Base-by-base conservation (phyloP, 2,329 filamentous ascomycete genomes). In the Curvularia eragrostidis region DNA sequence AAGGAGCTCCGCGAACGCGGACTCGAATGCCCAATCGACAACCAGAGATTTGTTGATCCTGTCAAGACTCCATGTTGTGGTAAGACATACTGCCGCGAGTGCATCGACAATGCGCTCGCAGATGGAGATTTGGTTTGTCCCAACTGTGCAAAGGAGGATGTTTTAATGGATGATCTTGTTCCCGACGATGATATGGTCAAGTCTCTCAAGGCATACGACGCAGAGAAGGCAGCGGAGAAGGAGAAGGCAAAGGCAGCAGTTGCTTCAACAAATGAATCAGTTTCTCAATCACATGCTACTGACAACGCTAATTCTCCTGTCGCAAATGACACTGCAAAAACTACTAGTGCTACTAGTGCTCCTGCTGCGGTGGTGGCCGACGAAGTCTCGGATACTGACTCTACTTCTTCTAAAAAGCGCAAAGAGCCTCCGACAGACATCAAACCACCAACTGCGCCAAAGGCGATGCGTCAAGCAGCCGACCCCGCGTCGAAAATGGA, bases 41-140 rank as follows among this genome's bases (percentile, higher is more conserved):
- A 96, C 81, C 93, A 91, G 80, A 89, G 97, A 86, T 97, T 98
- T 82, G 89, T 96, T 88, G 92, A 97, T 78, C 94, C 95, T 85
- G 95, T 96, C 85, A 96, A 97, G 87, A 98, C 95, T 75, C 94
- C 95, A 67, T 99, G 95, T 86, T 99, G 95, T 84, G 87, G 91
- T 82, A 96, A 91, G 86, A 97, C 93, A 76, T 99, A 96, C 84
- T 99, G 95, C 85, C 95, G 95, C 87, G 93, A 97, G 78, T 99
- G 95, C 89, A 97, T 99, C 81, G 96, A 95, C 78, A 97, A 97
- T 86, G 91, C 93, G 80, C 89, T 99, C 80, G 94, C 97, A 81
- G 93, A 98, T 83, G 95, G 90, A 86, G 95, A 99, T 85, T 93
- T 99, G 80, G 84, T 93, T 79, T 99, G 95, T 79, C 95, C 95